Base-by-base conservation (phyloP, 164 flowering plant species). In the Pachysandra terminalis region DNA sequence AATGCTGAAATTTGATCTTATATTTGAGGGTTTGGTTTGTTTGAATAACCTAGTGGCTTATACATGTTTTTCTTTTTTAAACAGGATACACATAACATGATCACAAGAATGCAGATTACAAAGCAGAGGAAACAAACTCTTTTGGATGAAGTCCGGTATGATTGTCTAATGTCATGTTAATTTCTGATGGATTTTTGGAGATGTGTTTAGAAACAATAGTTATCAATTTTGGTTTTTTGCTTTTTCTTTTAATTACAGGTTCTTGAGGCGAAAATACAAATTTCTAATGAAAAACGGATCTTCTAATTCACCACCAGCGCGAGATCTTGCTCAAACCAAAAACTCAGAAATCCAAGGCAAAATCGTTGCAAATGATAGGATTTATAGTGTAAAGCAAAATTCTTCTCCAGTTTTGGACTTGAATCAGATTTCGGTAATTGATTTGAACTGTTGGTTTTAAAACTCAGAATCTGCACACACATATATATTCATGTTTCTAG, bases 121-220 rank as follows among this genome's bases (percentile, higher is more conserved):
- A 84, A 84, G 54, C 77, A 76, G 71, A 82, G 71, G 76, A 87
- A 78, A 65, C 12, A 71, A 59, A 83, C 74, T 23, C 83, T 92
- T 17, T 27, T 72, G 48, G 89, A 90, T 37, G 97, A 92, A 92
- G 92, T 92, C 59, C 60, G 87, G 97, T 92, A 84, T 40, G 73
- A 6, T 78, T 10, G 1, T 45, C 17, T 45, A 3, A 2, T 45
- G 14, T 15, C 2, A 45, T 45, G 10, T 45, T 3, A 3, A 32
- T 32, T 3, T 5, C 10, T 45, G 10, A 45, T 5, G 51, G 51
- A 45, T 12, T 45, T 45, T 10, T 13, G 10, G 45, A 45, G 26
- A 27, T 40, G 23, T 19, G 22, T 49, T n/a, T 54, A 16, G 1
- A 25, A n/a, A 23, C 8, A 22, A 45, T 14, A 45, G 4, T 45